phyloP scores from a whole-genome alignment of 345 rosid species.

The Laguncularia racemosa region DNA sequence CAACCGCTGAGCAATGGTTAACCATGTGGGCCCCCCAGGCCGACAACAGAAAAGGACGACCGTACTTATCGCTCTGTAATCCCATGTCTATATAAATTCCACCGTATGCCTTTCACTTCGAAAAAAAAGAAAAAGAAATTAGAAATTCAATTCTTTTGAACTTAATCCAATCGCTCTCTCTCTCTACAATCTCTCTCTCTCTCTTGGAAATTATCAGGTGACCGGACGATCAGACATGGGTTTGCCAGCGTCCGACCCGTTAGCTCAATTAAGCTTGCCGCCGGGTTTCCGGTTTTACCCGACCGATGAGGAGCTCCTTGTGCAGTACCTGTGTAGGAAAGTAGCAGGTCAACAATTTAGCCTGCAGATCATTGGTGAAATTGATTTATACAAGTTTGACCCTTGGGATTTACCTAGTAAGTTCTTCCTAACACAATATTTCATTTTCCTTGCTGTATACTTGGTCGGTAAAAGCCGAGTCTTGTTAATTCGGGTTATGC shows the following conservation, averaged over 20 bases:
- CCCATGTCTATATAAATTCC: constrained; percentile 22
- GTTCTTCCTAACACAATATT: background rate
- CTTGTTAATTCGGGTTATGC: background rate
- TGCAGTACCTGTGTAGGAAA: constrained; percentile 75
- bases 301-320: constrained; percentile 91
- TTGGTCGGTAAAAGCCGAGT: background rate
- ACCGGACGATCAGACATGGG: constrained; percentile 39
- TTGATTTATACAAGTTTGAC: constrained; percentile 88
- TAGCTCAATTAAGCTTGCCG: constrained; percentile 76
- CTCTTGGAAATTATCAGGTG: background rate
- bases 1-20: constrained; percentile 9
- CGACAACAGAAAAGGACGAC: constrained; percentile 51
- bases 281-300: constrained; percentile 97
- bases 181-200: background rate
- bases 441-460: background rate
- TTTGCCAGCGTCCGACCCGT: constrained; percentile 53
- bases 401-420: constrained; percentile 87
- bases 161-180: background rate
- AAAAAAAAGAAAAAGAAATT: background rate
- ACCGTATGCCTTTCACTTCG: background rate
- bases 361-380: constrained; percentile 66
- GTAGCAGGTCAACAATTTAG: constrained; percentile 76
- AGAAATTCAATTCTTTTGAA: background rate
- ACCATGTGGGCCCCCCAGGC: constrained; percentile 17
- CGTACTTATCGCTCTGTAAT: constrained; percentile 45